Conservation (phyloP, 257 asterid species). For the Linaria vulgaris region DNA sequence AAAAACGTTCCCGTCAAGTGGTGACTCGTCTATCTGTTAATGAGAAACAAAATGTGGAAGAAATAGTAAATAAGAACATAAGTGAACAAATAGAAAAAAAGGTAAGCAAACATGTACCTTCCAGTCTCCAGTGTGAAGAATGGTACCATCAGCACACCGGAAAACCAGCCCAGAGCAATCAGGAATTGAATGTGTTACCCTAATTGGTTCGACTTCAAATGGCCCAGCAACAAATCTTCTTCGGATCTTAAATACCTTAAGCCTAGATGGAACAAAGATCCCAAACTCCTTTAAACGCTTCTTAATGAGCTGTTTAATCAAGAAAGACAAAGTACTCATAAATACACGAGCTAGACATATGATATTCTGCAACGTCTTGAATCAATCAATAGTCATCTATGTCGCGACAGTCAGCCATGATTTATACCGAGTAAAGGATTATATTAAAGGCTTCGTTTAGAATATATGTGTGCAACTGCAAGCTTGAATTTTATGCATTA, state of each 20-base stretch:
- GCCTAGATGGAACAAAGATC: slow-evolving; percentile 89
- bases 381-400: slow-evolving; percentile 14
- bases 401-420: slow-evolving; percentile 8
- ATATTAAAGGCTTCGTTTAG: neutral
- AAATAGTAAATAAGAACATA: neutral
- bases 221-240: slow-evolving; percentile 94
- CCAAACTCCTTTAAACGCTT: slow-evolving; percentile 95
- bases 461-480: slow-evolving; percentile 14
- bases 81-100: neutral
- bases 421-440: neutral
- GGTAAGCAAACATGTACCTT: slow-evolving; percentile 54
- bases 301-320: slow-evolving; percentile 74
- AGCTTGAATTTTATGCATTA: slow-evolving; percentile 11
- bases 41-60: slow-evolving; percentile 18
- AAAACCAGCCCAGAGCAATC: slow-evolving; percentile 98
- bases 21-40: slow-evolving; percentile 92
- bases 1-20: slow-evolving; percentile 85
- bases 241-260: slow-evolving; percentile 74
- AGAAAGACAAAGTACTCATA: slow-evolving; percentile 17
- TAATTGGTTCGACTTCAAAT: slow-evolving; percentile 88
- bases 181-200: slow-evolving; percentile 97
- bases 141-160: slow-evolving; percentile 96
- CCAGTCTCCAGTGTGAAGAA: slow-evolving; percentile 99
- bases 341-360: slow-evolving; percentile 8
- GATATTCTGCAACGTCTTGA: slow-evolving; percentile 12